Evolutionary conservation across 148 eudicot species (phyloP).

Genomic region (Dysphania ambrosioides): DNA sequence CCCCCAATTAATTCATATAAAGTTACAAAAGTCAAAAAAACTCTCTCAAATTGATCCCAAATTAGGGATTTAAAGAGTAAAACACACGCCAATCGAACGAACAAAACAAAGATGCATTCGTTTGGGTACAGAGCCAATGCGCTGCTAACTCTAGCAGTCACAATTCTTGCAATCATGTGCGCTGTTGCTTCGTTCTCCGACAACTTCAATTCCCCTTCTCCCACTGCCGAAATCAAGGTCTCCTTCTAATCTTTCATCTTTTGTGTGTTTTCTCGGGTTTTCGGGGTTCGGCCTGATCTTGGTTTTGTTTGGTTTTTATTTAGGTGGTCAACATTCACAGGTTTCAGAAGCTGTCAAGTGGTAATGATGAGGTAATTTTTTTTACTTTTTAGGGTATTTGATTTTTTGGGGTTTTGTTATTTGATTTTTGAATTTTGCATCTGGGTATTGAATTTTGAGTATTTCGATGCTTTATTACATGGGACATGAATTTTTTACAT

Average conservation of each 20-base stretch:
- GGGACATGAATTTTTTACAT: background rate
- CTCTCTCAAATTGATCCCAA: background rate
- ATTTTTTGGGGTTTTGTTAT: background rate
- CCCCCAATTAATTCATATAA: background rate
- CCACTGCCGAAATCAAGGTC: slow-evolving; percentile 63
- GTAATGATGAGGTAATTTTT: slow-evolving; percentile 82
- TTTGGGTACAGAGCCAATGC: slow-evolving; percentile 86
- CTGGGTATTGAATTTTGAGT: background rate
- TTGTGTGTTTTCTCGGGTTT: background rate
- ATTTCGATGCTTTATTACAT: background rate
- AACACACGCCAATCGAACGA: background rate
- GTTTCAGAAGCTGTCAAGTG: slow-evolving; percentile 68
- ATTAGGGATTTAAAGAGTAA: background rate
- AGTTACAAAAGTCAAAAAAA: background rate
- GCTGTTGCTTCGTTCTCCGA: slow-evolving; percentile 84
- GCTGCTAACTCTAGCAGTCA: slow-evolving; percentile 62
- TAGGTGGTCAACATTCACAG: slow-evolving; percentile 76
- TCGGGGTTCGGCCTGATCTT: slow-evolving; percentile 12
- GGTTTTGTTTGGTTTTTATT: slow-evolving; percentile 18
- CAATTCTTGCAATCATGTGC: slow-evolving; percentile 75
- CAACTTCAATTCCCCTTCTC: slow-evolving; percentile 62
- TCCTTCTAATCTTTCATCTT: background rate
- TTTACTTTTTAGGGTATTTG: background rate
- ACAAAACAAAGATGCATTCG: slow-evolving; percentile 68
- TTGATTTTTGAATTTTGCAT: background rate